Conservation (phyloP, 2,329 filamentous ascomycete species). For the Ophiostoma triangulosporum region DNA sequence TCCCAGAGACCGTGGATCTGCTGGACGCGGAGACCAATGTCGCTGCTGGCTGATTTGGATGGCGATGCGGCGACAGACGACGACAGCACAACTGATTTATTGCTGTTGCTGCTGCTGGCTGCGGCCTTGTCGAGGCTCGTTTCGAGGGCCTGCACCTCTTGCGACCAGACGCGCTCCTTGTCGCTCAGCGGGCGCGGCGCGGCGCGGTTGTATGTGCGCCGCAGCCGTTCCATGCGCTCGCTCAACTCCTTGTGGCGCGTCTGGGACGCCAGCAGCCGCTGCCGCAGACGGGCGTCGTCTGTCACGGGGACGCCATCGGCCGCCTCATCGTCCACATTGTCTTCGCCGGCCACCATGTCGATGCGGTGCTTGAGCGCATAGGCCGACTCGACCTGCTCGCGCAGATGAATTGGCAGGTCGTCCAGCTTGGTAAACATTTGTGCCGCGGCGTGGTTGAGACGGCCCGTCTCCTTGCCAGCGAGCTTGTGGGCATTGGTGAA, state of each 20-base stretch:
- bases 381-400: slow-evolving; percentile 52
- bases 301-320: slow-evolving; percentile 21
- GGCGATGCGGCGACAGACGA: slow-evolving; percentile 18
- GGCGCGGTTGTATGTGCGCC: slow-evolving; percentile 34
- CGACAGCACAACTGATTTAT: slow-evolving; percentile 4
- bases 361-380: slow-evolving; percentile 53
- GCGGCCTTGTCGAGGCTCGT: slow-evolving; percentile 23
- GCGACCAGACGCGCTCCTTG: slow-evolving; percentile 42
- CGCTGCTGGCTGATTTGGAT: slow-evolving; percentile 25
- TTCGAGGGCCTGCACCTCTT: slow-evolving; percentile 27
- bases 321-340: slow-evolving; percentile 19
- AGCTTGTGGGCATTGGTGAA: slow-evolving; percentile 62
- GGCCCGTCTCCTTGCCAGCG: slow-evolving; percentile 54
- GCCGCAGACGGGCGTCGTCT: slow-evolving; percentile 43
- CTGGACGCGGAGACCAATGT: slow-evolving; percentile 42
- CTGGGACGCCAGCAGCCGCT: slow-evolving; percentile 40
- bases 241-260: slow-evolving; percentile 42
- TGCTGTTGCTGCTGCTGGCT: slow-evolving; percentile 11
- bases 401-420: slow-evolving; percentile 52
- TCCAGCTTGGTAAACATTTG: slow-evolving; percentile 62
- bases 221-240: slow-evolving; percentile 46
- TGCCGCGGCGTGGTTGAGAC: slow-evolving; percentile 53
- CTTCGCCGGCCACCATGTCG: slow-evolving; percentile 50
- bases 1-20: slow-evolving; percentile 40
- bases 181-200: slow-evolving; percentile 42